phyloP scores from a whole-genome alignment of 2,329 filamentous ascomycete species.

The Ophiostoma tasmaniense region DNA sequence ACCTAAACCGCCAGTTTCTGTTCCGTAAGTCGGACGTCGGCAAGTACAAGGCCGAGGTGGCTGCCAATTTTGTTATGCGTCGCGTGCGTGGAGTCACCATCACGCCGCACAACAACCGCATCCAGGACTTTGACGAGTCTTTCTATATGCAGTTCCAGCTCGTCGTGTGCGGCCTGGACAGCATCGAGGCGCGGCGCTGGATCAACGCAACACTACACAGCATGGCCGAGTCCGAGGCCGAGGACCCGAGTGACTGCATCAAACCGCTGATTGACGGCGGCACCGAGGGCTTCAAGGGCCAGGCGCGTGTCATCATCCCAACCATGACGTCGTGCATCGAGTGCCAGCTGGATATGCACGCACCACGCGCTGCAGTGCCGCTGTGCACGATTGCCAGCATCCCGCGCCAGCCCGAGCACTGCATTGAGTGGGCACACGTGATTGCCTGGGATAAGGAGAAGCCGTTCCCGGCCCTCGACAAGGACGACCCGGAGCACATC shows the following conservation, averaged over 20 bases:
- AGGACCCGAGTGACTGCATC: constrained; percentile 67
- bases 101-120: constrained; percentile 86
- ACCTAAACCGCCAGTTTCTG: constrained; percentile 93
- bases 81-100: constrained; percentile 87
- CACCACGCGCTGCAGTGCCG: constrained; percentile 90
- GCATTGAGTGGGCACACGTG: constrained; percentile 97
- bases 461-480: constrained; percentile 79
- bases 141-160: constrained; percentile 98
- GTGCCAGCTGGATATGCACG: constrained; percentile 97
- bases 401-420: constrained; percentile 93
- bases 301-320: constrained; percentile 84
- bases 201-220: constrained; percentile 90
- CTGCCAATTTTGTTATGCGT: constrained; percentile 81
- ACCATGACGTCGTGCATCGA: constrained; percentile 94
- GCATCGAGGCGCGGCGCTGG: constrained; percentile 95
- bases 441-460: constrained; percentile 91
- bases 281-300: constrained; percentile 96
- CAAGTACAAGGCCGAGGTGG: constrained; percentile 86
- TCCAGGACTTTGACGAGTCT: constrained; percentile 91
- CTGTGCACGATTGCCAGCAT: constrained; percentile 95
- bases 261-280: constrained; percentile 95
- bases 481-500: constrained; percentile 93
- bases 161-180: constrained; percentile 89
- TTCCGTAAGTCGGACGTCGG: constrained; percentile 90
- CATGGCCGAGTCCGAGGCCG: constrained; percentile 63